phyloP scores from a whole-genome alignment of 2,329 filamentous ascomycete genomes.

The Diaporthe humulicola region DNA sequence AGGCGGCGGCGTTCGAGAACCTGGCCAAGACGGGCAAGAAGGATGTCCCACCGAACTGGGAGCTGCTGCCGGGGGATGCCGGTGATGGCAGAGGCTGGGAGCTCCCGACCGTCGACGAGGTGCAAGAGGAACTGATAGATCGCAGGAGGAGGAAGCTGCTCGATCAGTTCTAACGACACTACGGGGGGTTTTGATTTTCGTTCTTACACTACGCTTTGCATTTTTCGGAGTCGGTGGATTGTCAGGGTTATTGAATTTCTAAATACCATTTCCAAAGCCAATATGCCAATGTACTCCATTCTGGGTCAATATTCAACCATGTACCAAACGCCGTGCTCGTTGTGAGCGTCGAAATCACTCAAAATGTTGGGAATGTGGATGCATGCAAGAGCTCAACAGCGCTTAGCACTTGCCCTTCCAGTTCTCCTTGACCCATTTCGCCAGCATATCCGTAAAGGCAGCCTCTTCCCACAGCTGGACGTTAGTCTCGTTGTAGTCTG shows the following conservation, averaged over 20 bases:
- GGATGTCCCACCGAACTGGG: conserved; percentile 78
- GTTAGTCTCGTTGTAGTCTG: conserved; percentile 62
- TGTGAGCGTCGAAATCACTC: not conserved
- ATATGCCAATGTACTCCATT: not conserved
- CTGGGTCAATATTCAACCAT: not conserved
- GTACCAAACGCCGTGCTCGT: conserved; percentile 21
- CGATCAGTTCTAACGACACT: conserved; percentile 74
- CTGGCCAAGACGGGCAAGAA: conserved; percentile 67
- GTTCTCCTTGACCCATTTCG: conserved; percentile 70
- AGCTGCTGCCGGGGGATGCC: conserved; percentile 86
- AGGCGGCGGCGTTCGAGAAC: conserved; percentile 82
- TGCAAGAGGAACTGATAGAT: conserved; percentile 94
- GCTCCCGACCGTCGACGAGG: conserved; percentile 88
- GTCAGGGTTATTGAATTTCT: not conserved
- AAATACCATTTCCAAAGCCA: conserved; percentile 23
- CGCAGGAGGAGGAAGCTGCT: conserved; percentile 85
- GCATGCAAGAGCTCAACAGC: not conserved
- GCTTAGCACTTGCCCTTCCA: conserved; percentile 65
- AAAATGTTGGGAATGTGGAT: conserved; percentile 13
- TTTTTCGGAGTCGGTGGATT: conserved; percentile 37
- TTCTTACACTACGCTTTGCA: conserved; percentile 15
- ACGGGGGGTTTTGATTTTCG: not conserved
- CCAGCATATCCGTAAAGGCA: conserved; percentile 68
- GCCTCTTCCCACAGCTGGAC: conserved; percentile 66
- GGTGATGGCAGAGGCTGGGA: conserved; percentile 88